These are phyloP conservation scores for Psilocybe sp. DNA, from an alignment of 768 basidiomycete species.

Conservation along the genomic window DNA sequence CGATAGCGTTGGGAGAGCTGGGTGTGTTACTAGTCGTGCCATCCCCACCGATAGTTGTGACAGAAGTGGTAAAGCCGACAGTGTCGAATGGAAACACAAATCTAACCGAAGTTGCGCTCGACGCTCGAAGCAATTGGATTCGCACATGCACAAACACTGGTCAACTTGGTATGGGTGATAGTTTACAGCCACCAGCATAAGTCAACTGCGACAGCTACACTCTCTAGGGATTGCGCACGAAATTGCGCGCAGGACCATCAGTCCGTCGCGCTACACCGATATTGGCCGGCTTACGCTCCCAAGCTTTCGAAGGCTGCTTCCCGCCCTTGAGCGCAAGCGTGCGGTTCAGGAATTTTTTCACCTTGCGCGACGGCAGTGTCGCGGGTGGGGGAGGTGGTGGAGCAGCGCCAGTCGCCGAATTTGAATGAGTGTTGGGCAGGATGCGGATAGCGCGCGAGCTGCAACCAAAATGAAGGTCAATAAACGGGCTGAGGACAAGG, in stretches of 20 bases:
- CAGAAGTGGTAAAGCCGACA: no score
- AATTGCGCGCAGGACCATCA: conserved; percentile 50
- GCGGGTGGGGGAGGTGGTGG: conserved; percentile 29
- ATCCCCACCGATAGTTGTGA: no score
- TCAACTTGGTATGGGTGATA: no score
- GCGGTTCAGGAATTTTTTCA: conserved; percentile 50
- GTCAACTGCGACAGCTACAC: no score
- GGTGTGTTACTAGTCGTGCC: no score
- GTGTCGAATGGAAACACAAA: no score
- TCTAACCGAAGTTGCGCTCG: no score
- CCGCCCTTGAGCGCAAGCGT: conserved; percentile 46
- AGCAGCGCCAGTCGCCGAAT: neutral
- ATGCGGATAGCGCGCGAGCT: conserved; percentile 57
- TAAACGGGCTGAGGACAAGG: neutral
- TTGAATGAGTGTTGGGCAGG: conserved; percentile 23
- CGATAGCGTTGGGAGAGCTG: no score
- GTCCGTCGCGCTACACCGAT: conserved; percentile 51
- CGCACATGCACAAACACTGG: no score
- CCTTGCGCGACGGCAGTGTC: conserved; percentile 45
- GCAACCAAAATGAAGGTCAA: neutral
- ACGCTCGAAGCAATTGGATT: no score
- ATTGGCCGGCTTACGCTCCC: conserved; percentile 63
- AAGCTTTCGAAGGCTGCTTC: conserved; percentile 38
- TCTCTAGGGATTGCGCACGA: conserved; percentile 34
- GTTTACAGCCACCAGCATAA: no score